Percentiles rank a stretch among this genome's conserved stretches.
Evolutionary conservation across 2,329 filamentous ascomycete species (phyloP).

Genomic region (Penicillium sclerotiorum): DNA sequence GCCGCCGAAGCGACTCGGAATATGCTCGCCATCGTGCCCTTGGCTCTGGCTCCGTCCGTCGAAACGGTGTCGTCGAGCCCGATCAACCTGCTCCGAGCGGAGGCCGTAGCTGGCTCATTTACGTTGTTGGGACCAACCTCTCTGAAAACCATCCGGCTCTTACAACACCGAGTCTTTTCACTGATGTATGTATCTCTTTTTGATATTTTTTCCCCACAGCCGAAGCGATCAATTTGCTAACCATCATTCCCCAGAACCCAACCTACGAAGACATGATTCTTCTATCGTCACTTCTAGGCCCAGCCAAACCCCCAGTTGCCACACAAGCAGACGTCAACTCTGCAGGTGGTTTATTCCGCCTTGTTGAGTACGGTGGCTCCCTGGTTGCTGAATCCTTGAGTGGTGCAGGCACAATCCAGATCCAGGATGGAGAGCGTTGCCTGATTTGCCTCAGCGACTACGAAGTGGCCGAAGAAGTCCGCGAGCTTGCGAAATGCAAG

Average conservation of each 20-base stretch:
- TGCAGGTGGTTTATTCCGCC: conserved; percentile 62
- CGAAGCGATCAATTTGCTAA: background rate
- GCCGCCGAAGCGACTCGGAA: conserved; percentile 62
- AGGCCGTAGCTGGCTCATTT: conserved; percentile 71
- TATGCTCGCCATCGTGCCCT: conserved; percentile 58
- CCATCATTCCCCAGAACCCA: conserved; percentile 49
- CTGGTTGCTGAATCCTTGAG: conserved; percentile 53
- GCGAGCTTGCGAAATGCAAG: conserved; percentile 64
- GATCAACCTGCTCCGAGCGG: conserved; percentile 52
- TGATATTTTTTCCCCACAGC: background rate
- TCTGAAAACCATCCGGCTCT: conserved; percentile 71
- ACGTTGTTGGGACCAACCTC: conserved; percentile 70
- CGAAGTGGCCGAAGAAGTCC: conserved; percentile 62
- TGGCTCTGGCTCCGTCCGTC: conserved; percentile 63
- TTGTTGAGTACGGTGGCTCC: conserved; percentile 47
- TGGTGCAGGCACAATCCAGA: conserved; percentile 37
- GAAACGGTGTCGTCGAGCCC: conserved; percentile 67
- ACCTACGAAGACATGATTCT: conserved; percentile 75
- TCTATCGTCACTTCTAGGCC: conserved; percentile 66
- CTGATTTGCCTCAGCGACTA: conserved; percentile 69
- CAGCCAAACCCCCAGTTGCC: conserved; percentile 69
- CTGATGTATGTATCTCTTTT: conserved; percentile 57
- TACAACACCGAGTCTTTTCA: conserved; percentile 70
- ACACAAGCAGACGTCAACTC: conserved; percentile 65
- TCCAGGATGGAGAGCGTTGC: conserved; percentile 59